phyloP scores from a whole-genome alignment of 805 yeast species.

The Metschnikowia orientalis region DNA sequence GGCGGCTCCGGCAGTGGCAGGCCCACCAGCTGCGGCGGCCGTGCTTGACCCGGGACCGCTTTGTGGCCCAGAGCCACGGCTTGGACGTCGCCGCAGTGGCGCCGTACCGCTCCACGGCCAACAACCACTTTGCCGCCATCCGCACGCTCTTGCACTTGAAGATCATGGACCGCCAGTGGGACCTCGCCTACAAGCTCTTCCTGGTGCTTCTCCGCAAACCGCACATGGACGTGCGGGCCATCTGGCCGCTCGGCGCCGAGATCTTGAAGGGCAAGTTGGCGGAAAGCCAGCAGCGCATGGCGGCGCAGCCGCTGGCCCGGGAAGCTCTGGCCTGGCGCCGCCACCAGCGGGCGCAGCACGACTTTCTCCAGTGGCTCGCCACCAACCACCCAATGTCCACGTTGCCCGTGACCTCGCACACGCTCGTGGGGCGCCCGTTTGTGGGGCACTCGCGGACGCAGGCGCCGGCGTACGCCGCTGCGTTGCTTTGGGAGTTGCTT shows the following conservation, averaged over 20 bases:
- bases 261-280: constrained; percentile 31
- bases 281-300: no score
- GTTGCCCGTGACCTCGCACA: constrained; percentile 2
- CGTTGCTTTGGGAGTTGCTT: constrained; percentile 41
- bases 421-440: constrained; percentile 1
- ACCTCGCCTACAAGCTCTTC: constrained; percentile 49
- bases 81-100: constrained; percentile 15
- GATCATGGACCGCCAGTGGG: constrained; percentile 50
- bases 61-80: constrained; percentile 11
- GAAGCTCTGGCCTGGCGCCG: no score
- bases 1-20: no score
- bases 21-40: no score
- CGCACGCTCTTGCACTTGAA: constrained; percentile 46
- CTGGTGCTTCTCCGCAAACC: constrained; percentile 46
- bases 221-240: constrained; percentile 46
- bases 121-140: constrained; percentile 32
- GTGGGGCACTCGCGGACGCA: constrained; percentile 30
- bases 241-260: constrained; percentile 65
- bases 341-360: constrained; percentile 2
- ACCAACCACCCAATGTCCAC: no score
- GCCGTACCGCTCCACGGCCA: constrained; percentile 9
- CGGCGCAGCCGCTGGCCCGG: no score
- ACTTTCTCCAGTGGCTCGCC: constrained; percentile 4
- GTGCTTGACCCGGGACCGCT: constrained; percentile 11
- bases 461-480: constrained; percentile 38